Percentiles rank a stretch among this genome's conserved stretches.
Conservation (phyloP, 1,139 yeast species). For the Lodderomyces elongisporus region DNA sequence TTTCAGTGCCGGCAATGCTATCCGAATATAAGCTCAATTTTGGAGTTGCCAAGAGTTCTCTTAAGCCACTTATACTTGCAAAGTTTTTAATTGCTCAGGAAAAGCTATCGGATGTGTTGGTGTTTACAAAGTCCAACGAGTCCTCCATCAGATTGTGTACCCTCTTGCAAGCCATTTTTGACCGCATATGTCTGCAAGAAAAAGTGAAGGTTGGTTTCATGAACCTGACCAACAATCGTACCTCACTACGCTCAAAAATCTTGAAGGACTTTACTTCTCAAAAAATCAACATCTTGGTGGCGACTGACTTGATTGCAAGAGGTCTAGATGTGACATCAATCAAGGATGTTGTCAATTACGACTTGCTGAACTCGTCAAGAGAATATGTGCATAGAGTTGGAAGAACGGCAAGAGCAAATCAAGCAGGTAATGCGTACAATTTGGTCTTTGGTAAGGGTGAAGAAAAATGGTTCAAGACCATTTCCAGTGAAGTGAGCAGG, state of each 20-base stretch:
- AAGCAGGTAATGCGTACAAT: slow-evolving; percentile 67
- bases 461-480: slow-evolving; percentile 54
- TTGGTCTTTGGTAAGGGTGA: slow-evolving; percentile 75
- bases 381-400: slow-evolving; percentile 96
- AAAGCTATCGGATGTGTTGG: slow-evolving; percentile 40
- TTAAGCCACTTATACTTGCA: slow-evolving; percentile 70
- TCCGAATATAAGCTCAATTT: slow-evolving; percentile 47
- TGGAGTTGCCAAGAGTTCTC: slow-evolving; percentile 52
- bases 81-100: slow-evolving; percentile 41
- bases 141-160: slow-evolving; percentile 72
- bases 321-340: slow-evolving; percentile 81
- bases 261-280: slow-evolving; percentile 55
- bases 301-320: slow-evolving; percentile 91
- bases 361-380: slow-evolving; percentile 79
- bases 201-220: slow-evolving; percentile 27
- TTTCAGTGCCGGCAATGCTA: slow-evolving; percentile 51
- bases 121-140: slow-evolving; percentile 86
- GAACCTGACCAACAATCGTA: slow-evolving; percentile 48
- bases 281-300: slow-evolving; percentile 55
- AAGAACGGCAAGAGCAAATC: slow-evolving; percentile 91
- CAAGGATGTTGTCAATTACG: slow-evolving; percentile 80
- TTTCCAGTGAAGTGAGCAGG: slow-evolving; percentile 41
- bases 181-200: slow-evolving; percentile 15
- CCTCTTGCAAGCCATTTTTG: slow-evolving; percentile 47
- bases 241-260: slow-evolving; percentile 36